Conservation (phyloP, 192 early-diverging fungal species). For the Backusella morwellensis region DNA sequence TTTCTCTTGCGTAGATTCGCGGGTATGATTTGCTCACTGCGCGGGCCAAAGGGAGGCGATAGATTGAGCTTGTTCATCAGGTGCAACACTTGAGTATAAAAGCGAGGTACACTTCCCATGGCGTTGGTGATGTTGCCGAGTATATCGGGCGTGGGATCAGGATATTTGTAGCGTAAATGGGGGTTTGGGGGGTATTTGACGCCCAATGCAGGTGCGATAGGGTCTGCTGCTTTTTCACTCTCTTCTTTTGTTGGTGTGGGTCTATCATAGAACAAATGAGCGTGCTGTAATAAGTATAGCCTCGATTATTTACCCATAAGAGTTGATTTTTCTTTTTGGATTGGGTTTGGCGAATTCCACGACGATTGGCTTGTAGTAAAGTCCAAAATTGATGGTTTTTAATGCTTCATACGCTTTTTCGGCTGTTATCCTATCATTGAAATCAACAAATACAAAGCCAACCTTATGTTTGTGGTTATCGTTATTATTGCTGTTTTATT, state of each 20-base stretch:
- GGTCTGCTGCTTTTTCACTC: conserved; percentile 14
- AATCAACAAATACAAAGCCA: conserved; percentile 44
- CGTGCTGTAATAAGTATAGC: not conserved
- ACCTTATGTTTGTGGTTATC: conserved; percentile 9
- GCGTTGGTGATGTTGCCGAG: conserved; percentile 53
- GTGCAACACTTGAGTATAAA: conserved; percentile 62
- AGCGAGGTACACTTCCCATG: conserved; percentile 46
- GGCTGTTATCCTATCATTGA: conserved; percentile 28
- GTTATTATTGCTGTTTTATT: not conserved
- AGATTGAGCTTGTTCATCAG: conserved; percentile 66
- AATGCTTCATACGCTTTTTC: conserved; percentile 31
- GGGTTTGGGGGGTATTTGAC: conserved; percentile 40
- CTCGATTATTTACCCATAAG: not conserved
- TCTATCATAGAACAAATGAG: not conserved
- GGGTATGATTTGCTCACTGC: conserved; percentile 12
- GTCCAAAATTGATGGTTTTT: conserved; percentile 15
- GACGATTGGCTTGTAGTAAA: conserved; percentile 22
- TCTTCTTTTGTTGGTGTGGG: not conserved
- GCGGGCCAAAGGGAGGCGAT: conserved; percentile 47
- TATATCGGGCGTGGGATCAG: conserved; percentile 45
- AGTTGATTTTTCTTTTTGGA: conserved; percentile 8
- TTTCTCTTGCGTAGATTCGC: conserved; percentile 21
- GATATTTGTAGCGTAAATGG: conserved; percentile 41
- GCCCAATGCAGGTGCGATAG: conserved; percentile 27
- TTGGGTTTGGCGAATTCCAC: conserved; percentile 43